Evolutionary conservation across 2,329 filamentous ascomycete genomes (phyloP), one percentile per base, ranked within the genome.

Genomic region (Cercospora sp.): DNA sequence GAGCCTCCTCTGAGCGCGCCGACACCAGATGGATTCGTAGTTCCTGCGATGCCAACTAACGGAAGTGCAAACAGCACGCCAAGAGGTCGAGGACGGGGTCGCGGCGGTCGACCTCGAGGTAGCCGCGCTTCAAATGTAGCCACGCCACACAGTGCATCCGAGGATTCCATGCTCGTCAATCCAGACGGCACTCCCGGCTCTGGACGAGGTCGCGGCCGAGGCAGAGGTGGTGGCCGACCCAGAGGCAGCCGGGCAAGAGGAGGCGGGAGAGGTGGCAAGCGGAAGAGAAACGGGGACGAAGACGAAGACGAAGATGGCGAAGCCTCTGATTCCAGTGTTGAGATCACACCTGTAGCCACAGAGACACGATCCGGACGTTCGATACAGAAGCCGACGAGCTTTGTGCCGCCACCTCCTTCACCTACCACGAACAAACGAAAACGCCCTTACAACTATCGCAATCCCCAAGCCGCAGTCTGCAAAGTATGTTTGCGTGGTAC

Each of bases 341-440:
- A 83, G 59, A 83, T 86, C 70, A 86, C 85, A 8, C 84, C 84
- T 20, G 81, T 87, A 18, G 85, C 87, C 3, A 91, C 88, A 31
- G 89, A 87, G 76, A 93, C 91, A 9, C 91, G 92, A 76, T 94
- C 90, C 20, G 91, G 91, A 42, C 87, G 91, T 69, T 88, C 89
- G 67, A 86, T 93, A 40, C 88, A 86, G 69, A 90, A 89, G 79
- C 87, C 90, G 57, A 80, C 88, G 67, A 82, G 86, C 69, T 88
- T 88, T 80, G 84, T 90, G 71, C 87, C 90, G 60, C 80, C 85
- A 6, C 80, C 83, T 31, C 79, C 81, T 58, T 82, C 86, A 5
- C 81, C 85, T 72, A 77, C 78, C 13, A 65, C 68, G 23, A 76
- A 80, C 79, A 86, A 84, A 79, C 82, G 85, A 69, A 89, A 89